Percentiles rank a stretch among this genome's conserved stretches.
Conservation (phyloP, 2,329 filamentous ascomycete species). For the Ophiostoma himal-ulmi region DNA sequence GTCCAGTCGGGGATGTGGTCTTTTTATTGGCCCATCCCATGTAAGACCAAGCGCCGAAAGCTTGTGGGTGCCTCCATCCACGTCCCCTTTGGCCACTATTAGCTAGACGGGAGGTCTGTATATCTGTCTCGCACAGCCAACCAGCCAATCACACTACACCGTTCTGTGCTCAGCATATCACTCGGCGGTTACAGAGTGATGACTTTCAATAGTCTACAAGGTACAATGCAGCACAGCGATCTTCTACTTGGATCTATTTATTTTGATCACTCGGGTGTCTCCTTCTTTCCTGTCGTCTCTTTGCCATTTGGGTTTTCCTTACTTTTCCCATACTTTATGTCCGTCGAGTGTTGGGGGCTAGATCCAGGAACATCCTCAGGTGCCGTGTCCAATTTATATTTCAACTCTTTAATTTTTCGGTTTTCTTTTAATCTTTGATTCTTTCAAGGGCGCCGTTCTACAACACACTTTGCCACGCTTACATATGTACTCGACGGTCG, state of each 20-base stretch:
- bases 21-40: slow-evolving; percentile 7
- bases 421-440: background rate
- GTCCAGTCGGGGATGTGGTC: background rate
- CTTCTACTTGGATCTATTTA: background rate
- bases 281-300: background rate
- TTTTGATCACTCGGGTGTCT: background rate
- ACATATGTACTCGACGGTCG: no score
- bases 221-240: background rate
- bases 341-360: background rate
- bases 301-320: background rate
- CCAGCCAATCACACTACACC: slow-evolving; percentile 21
- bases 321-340: background rate
- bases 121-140: background rate
- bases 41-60: slow-evolving; percentile 13
- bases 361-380: background rate
- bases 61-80: slow-evolving; percentile 1
- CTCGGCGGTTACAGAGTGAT: slow-evolving; percentile 21
- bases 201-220: background rate
- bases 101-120: slow-evolving; percentile 5
- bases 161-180: slow-evolving; percentile 1
- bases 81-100: background rate
- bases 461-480: background rate
- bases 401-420: background rate
- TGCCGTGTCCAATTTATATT: background rate
- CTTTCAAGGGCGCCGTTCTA: background rate